Percentiles rank a stretch among this genome's conserved stretches.
These are phyloP conservation scores for Camellia granthamiana DNA, from an alignment of 148 eudicot genomes.

Conservation along the genomic window DNA sequence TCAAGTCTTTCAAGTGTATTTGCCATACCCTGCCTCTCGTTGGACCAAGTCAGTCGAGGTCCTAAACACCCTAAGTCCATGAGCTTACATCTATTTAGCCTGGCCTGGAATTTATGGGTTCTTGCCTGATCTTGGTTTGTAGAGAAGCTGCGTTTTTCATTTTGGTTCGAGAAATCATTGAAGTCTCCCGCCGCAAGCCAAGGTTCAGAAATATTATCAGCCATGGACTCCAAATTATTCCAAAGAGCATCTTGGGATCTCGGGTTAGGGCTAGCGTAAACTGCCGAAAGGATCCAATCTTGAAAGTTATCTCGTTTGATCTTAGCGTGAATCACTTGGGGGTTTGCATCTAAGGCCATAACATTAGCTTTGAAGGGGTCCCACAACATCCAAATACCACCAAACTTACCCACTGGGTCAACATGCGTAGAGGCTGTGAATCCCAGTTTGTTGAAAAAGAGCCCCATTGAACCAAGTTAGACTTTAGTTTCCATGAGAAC, in stretches of 20 bases:
- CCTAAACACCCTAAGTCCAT: slow-evolving; percentile 1
- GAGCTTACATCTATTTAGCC: background rate
- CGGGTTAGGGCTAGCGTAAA: background rate
- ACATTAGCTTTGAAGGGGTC: too few relatives aligned
- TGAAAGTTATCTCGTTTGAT: too few relatives aligned
- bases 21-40: background rate
- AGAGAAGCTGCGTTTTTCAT: background rate
- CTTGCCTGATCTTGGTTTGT: too few relatives aligned
- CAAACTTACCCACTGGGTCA: too few relatives aligned
- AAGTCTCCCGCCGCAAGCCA: background rate
- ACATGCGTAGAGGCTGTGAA: too few relatives aligned
- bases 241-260: background rate
- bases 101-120: background rate
- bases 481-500: too few relatives aligned
- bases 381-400: too few relatives aligned
- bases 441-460: too few relatives aligned
- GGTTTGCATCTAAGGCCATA: too few relatives aligned
- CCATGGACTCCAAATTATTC: background rate
- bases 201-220: background rate
- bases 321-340: too few relatives aligned
- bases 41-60: background rate
- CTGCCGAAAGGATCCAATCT: background rate
- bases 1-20: background rate
- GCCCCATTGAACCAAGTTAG: too few relatives aligned
- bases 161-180: background rate